Conservation (phyloP, 495 filamentous ascomycete species). For the Penicillium atrosanguineum region DNA sequence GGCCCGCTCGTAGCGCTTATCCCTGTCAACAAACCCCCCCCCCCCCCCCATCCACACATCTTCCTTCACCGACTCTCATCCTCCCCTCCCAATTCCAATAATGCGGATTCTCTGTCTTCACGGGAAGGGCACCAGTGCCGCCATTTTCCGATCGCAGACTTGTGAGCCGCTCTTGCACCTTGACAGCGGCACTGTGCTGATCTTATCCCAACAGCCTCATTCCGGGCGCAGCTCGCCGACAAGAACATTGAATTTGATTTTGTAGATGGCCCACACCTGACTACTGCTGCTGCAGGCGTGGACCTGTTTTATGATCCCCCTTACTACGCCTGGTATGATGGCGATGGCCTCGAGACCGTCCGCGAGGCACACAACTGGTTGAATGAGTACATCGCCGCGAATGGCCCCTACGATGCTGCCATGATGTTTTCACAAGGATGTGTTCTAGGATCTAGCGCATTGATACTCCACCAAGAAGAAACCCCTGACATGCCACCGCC, state of each 20-base stretch:
- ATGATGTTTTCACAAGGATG: constrained; percentile 62
- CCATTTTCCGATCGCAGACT: constrained; percentile 59
- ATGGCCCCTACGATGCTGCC: constrained; percentile 61
- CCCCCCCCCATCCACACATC: neutral
- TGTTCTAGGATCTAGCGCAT: constrained; percentile 44
- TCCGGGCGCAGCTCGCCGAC: constrained; percentile 36
- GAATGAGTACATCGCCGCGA: constrained; percentile 37
- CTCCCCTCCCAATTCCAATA: constrained; percentile 2
- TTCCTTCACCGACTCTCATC: neutral
- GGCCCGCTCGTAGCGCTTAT: neutral
- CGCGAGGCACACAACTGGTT: constrained; percentile 45
- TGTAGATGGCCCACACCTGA: constrained; percentile 48
- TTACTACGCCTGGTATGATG: constrained; percentile 50
- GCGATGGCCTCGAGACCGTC: constrained; percentile 33
- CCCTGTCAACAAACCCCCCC: neutral
- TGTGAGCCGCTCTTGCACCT: constrained; percentile 31
- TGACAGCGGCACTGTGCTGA: constrained; percentile 5
- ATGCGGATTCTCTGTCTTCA: constrained; percentile 66
- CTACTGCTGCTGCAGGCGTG: constrained; percentile 48
- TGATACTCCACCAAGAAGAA: constrained; percentile 39
- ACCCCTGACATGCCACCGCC: constrained; percentile 37
- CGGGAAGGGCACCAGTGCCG: constrained; percentile 57
- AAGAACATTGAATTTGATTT: constrained; percentile 53
- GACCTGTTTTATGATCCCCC: constrained; percentile 51
- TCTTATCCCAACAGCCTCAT: constrained; percentile 37